These are phyloP conservation scores for Lyophyllum atratum DNA, from an alignment of 768 basidiomycete genomes.

Conservation along the genomic window DNA sequence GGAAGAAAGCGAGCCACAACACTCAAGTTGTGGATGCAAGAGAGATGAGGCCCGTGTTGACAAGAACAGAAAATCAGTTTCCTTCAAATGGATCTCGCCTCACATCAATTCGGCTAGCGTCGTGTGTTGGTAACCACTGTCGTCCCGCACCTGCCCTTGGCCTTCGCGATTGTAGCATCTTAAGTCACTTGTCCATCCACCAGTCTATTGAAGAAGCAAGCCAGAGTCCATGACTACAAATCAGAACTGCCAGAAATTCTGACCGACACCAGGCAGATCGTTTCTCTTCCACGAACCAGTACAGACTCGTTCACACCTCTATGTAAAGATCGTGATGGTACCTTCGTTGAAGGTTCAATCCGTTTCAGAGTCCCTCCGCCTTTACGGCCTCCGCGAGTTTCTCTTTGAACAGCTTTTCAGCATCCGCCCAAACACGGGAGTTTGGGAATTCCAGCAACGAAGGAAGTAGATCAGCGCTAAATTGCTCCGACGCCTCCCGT, in stretches of 20 bases:
- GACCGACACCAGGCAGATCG: not conserved
- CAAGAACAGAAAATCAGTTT: not conserved
- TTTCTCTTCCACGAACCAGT: too few relatives aligned
- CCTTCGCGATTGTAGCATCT: not conserved
- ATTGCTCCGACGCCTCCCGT: constrained; percentile 95
- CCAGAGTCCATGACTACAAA: not conserved
- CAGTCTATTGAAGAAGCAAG: not conserved
- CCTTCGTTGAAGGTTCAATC: not conserved
- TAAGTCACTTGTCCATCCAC: not conserved
- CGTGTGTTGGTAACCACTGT: constrained; percentile 11
- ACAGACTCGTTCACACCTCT: not conserved
- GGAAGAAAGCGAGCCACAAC: constrained; percentile 12
- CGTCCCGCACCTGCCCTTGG: not conserved
- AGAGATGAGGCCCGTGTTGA: not conserved
- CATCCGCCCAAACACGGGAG: constrained; percentile 85
- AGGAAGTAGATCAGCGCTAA: constrained; percentile 84
- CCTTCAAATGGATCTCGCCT: not conserved
- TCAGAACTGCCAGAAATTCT: constrained; percentile 4
- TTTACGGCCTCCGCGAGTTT: constrained; percentile 45
- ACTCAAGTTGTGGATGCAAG: constrained; percentile 9
- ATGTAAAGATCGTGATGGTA: not conserved
- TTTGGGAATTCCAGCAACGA: constrained; percentile 80
- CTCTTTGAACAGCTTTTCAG: constrained; percentile 78
- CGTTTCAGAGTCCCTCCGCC: constrained; percentile 33
- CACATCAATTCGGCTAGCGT: constrained; percentile 10